These are phyloP conservation scores for Garcia nutans DNA, from an alignment of 345 rosid species.

Conservation along the genomic window DNA sequence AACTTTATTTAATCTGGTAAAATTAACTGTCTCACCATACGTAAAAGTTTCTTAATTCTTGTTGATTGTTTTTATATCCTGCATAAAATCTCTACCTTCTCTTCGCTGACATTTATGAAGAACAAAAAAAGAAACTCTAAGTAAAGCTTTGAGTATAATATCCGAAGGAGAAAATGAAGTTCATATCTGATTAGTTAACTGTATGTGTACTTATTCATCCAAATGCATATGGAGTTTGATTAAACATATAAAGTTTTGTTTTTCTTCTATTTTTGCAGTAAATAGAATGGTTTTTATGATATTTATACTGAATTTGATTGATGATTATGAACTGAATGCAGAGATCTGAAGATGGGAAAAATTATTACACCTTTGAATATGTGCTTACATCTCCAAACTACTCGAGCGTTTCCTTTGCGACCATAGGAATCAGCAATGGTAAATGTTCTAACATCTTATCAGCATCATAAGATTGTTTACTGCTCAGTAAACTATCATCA, in stretches of 20 bases:
- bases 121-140: background rate
- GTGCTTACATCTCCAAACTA: conserved; percentile 64
- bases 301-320: background rate
- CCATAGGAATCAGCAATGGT: conserved; percentile 48
- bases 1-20: background rate
- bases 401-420: conserved; percentile 64
- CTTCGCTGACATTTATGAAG: background rate
- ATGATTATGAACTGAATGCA: conserved; percentile 31
- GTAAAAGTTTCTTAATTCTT: background rate
- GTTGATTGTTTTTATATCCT: background rate
- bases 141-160: background rate
- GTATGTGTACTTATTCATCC: too few species aligned
- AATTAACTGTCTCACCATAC: background rate
- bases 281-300: background rate
- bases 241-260: too few species aligned
- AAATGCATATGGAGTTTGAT: too few species aligned
- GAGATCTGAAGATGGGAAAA: conserved; percentile 66
- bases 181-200: background rate
- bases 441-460: background rate
- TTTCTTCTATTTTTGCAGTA: background rate
- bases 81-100: background rate
- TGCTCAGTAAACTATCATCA: background rate
- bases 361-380: conserved; percentile 78
- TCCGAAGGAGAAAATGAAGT: background rate
- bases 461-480: background rate